These are phyloP conservation scores for Rheum nobile DNA, from an alignment of 148 eudicot genomes.

Conservation along the genomic window DNA sequence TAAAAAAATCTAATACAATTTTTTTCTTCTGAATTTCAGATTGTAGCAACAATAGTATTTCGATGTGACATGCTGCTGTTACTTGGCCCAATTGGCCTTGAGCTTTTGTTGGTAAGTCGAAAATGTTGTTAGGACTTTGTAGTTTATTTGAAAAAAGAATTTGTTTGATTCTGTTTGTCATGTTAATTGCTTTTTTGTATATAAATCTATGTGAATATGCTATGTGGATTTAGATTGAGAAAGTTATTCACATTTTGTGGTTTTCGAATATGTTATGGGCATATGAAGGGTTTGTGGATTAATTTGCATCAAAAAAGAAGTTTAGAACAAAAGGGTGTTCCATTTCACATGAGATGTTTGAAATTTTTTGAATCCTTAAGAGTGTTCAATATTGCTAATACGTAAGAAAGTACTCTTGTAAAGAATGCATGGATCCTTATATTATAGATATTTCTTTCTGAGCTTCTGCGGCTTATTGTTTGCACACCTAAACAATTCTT, in stretches of 20 bases:
- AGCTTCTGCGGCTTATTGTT: not conserved
- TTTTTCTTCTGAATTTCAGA: slow-evolving; percentile 39
- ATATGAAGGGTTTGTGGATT: not conserved
- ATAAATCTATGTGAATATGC: not conserved
- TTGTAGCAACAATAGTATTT: slow-evolving; percentile 68
- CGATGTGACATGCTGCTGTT: slow-evolving; percentile 86
- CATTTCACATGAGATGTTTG: not conserved
- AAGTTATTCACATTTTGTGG: not conserved
- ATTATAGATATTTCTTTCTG: not conserved
- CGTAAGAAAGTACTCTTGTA: not conserved
- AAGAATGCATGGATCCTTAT: not conserved
- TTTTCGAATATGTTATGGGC: not conserved
- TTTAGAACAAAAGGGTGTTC: not conserved
- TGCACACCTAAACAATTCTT: not conserved
- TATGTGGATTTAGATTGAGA: not conserved
- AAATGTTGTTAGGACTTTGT: not conserved
- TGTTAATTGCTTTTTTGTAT: not conserved
- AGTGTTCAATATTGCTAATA: not conserved
- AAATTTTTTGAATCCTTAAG: not conserved
- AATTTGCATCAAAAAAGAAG: not conserved
- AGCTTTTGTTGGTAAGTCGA: slow-evolving; percentile 73
- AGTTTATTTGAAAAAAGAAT: not conserved
- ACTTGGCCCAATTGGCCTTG: slow-evolving; percentile 73
- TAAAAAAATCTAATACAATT: not conserved
- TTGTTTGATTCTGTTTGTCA: not conserved